These are phyloP conservation scores for Fusarium goolgardi DNA, from an alignment of 2,329 filamentous ascomycete genomes.

Conservation along the genomic window DNA sequence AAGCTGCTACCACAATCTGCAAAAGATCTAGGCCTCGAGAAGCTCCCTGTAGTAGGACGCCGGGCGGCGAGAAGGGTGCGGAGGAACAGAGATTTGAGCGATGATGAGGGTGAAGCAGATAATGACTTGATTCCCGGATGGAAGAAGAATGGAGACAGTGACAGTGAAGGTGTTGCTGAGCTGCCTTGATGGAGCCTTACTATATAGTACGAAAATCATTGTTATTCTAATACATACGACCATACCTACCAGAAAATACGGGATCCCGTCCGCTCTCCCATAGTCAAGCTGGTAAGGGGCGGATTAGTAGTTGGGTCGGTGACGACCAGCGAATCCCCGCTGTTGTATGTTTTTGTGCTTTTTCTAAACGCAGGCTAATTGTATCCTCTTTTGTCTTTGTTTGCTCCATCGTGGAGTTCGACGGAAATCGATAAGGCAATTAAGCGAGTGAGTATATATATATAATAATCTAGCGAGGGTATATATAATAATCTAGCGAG, in stretches of 20 bases:
- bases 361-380: no score
- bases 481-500: neutral
- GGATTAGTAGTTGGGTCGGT: slow-evolving; percentile 1
- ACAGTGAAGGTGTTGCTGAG: neutral
- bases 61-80: slow-evolving; percentile 54
- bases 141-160: slow-evolving; percentile 38
- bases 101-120: slow-evolving; percentile 57
- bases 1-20: slow-evolving; percentile 52
- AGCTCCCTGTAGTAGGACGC: slow-evolving; percentile 55
- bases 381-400: no score
- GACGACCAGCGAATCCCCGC: slow-evolving; percentile 1
- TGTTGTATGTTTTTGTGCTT: neutral
- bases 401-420: no score
- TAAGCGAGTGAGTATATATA: neutral
- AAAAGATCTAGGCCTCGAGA: slow-evolving; percentile 51
- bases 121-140: slow-evolving; percentile 56
- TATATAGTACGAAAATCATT: neutral
- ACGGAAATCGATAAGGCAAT: no score
- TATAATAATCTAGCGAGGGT: neutral
- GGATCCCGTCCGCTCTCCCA: slow-evolving; percentile 1
- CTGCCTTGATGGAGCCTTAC: neutral
- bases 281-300: neutral
- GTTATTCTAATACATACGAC: neutral
- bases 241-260: neutral
- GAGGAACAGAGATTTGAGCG: slow-evolving; percentile 34